Evolutionary conservation across 2,329 filamentous ascomycete genomes (phyloP).

Genomic region (Alternaria sp.): DNA sequence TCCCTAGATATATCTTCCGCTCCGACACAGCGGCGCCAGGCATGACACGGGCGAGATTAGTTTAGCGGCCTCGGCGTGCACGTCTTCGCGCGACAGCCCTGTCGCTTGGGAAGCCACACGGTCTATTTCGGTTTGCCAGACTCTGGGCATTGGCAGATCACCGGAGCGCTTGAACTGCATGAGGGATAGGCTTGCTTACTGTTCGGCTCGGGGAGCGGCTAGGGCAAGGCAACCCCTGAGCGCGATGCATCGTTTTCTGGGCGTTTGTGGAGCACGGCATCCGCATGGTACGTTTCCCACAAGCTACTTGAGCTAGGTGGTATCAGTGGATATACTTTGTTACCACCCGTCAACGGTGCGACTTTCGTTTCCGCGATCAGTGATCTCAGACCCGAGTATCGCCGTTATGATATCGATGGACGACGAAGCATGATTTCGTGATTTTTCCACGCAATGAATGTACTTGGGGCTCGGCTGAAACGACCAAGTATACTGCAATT

Average conservation of each 20-base stretch:
- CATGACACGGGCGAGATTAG: conserved; percentile 36
- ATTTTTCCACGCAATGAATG: conserved; percentile 4
- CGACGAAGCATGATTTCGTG: neutral
- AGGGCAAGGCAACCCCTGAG: conserved; percentile 19
- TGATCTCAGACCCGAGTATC: neutral
- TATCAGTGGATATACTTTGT: neutral
- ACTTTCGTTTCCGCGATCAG: neutral
- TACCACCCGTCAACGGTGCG: conserved; percentile 1
- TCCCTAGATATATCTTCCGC: conserved; percentile 36
- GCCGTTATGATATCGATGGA: neutral
- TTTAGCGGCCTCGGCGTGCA: conserved; percentile 40
- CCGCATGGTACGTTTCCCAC: conserved; percentile 4
- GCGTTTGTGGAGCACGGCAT: conserved; percentile 28
- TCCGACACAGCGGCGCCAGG: conserved; percentile 25
- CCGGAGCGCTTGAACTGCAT: conserved; percentile 14
- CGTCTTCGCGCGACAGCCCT: conserved; percentile 27
- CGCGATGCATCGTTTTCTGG: conserved; percentile 21
- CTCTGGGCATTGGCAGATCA: conserved; percentile 33
- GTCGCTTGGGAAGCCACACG: conserved; percentile 16
- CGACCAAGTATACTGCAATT: conserved; percentile 8
- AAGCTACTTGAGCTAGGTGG: neutral
- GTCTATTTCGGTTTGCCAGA: conserved; percentile 32
- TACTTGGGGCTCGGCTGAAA: conserved; percentile 18
- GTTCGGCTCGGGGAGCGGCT: conserved; percentile 16
- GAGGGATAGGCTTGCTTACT: conserved; percentile 10